Conservation (phyloP, 2,329 filamentous ascomycete genomes). For the Hypoxylon sp. region DNA sequence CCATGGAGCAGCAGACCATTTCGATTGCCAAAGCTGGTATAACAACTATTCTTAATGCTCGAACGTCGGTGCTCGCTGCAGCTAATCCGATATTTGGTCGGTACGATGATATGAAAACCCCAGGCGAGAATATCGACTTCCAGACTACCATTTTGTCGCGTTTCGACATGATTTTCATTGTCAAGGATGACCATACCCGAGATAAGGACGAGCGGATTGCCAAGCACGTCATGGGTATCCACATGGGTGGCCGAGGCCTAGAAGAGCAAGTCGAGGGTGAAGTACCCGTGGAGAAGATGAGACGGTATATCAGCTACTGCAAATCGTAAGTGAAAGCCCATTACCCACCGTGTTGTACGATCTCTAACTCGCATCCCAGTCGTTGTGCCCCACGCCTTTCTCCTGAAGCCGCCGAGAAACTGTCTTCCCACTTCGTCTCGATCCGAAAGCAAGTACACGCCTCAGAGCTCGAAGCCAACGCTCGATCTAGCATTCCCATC, state of each 20-base stretch:
- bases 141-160: constrained; percentile 97
- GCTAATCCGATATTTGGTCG: constrained; percentile 98
- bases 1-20: constrained; percentile 99
- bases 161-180: constrained; percentile 99
- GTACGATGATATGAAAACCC: constrained; percentile 97
- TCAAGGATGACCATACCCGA: constrained; percentile 93
- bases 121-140: constrained; percentile 99
- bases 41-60: constrained; percentile 95
- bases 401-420: constrained; percentile 91
- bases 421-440: constrained; percentile 96
- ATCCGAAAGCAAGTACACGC: constrained; percentile 95
- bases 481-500: constrained; percentile 94
- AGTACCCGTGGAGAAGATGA: constrained; percentile 96
- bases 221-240: constrained; percentile 96
- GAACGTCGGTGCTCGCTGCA: constrained; percentile 94
- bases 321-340: constrained; percentile 79
- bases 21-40: constrained; percentile 99
- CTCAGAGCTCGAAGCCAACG: constrained; percentile 89
- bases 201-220: constrained; percentile 93
- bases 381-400: constrained; percentile 94
- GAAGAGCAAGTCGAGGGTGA: constrained; percentile 90
- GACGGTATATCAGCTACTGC: constrained; percentile 97
- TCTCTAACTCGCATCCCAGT: constrained; percentile 63
- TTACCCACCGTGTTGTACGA: neutral
- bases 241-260: constrained; percentile 88